Percentiles rank a stretch among this genome's conserved stretches.
Evolutionary conservation across 2,329 filamentous ascomycete genomes (phyloP).

Genomic region (Aureobasidium musti): DNA sequence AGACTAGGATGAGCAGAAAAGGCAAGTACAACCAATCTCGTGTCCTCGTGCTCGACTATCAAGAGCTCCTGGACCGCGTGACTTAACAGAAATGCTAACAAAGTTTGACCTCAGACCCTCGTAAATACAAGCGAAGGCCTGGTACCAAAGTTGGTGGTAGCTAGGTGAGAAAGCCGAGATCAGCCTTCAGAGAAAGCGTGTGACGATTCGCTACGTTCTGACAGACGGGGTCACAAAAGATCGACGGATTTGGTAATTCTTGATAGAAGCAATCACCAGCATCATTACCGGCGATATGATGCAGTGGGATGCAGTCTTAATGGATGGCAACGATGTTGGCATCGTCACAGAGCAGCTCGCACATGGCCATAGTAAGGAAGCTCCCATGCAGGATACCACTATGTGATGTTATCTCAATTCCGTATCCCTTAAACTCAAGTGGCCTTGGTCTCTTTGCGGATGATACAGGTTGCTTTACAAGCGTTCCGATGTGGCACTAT

Average conservation of each 20-base stretch:
- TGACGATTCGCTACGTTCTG: neutral
- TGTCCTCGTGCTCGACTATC: neutral
- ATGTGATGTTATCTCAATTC: neutral
- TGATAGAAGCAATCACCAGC: neutral
- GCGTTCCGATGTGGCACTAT: neutral
- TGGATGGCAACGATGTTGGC: neutral
- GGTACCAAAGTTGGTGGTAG: slow-evolving; percentile 33
- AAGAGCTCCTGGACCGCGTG: neutral
- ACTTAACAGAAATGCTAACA: neutral
- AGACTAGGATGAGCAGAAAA: slow-evolving; percentile 70
- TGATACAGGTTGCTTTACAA: neutral
- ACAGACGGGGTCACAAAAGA: neutral
- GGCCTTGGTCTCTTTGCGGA: neutral
- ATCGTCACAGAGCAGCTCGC: neutral
- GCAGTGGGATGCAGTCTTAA: neutral
- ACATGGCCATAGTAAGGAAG: neutral
- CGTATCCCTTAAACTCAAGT: too few relatives aligned
- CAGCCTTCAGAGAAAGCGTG: neutral
- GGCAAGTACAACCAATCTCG: slow-evolving; percentile 40
- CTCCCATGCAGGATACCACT: neutral
- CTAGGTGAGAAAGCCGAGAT: neutral
- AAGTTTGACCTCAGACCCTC: slow-evolving; percentile 55
- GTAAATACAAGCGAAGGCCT: slow-evolving; percentile 64
- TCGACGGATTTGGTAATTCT: neutral
- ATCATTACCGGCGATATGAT: neutral